phyloP scores from a whole-genome alignment of 257 asterid species.

The Eustoma russellianum region DNA sequence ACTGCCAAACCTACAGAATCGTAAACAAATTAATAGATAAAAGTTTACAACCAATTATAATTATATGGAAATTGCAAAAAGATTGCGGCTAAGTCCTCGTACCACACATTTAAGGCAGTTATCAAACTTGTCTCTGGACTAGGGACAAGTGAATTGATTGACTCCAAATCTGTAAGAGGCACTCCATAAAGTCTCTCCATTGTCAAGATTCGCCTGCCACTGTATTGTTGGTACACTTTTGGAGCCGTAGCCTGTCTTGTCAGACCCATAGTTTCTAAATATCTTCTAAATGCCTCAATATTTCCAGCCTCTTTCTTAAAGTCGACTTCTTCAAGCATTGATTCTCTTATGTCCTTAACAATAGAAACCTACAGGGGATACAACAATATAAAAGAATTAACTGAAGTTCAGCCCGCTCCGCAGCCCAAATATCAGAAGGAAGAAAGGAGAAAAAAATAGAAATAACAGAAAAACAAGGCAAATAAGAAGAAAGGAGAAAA shows the following conservation, averaged over 20 bases:
- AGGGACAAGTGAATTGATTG: slow-evolving; percentile 74
- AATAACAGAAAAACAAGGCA: background rate
- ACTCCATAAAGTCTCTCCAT: slow-evolving; percentile 99
- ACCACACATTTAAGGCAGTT: slow-evolving; percentile 98
- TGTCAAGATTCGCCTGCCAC: slow-evolving; percentile 60
- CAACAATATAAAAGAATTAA: background rate
- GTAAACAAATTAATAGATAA: background rate
- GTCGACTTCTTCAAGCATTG: slow-evolving; percentile 99
- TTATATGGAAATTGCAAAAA: slow-evolving; percentile 3
- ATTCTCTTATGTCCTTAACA: slow-evolving; percentile 88
- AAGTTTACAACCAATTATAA: background rate
- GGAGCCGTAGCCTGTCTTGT: slow-evolving; percentile 93
- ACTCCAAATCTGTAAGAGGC: slow-evolving; percentile 90
- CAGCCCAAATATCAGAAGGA: background rate
- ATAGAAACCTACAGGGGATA: slow-evolving; percentile 59
- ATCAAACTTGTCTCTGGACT: slow-evolving; percentile 84
- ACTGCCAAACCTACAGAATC: slow-evolving; percentile 80
- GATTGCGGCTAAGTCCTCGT: slow-evolving; percentile 20
- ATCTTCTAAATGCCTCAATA: slow-evolving; percentile 76
- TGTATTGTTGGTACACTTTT: slow-evolving; percentile 63
- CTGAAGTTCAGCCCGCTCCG: background rate
- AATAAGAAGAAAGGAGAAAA: too few relatives aligned
- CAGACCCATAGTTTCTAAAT: slow-evolving; percentile 85
- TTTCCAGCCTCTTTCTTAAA: slow-evolving; percentile 85
- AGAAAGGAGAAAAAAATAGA: background rate